Percentiles rank a stretch among this genome's conserved stretches.
Evolutionary conservation across 768 basidiomycete genomes (phyloP).

Genomic region (Leccinum aurantiacum): DNA sequence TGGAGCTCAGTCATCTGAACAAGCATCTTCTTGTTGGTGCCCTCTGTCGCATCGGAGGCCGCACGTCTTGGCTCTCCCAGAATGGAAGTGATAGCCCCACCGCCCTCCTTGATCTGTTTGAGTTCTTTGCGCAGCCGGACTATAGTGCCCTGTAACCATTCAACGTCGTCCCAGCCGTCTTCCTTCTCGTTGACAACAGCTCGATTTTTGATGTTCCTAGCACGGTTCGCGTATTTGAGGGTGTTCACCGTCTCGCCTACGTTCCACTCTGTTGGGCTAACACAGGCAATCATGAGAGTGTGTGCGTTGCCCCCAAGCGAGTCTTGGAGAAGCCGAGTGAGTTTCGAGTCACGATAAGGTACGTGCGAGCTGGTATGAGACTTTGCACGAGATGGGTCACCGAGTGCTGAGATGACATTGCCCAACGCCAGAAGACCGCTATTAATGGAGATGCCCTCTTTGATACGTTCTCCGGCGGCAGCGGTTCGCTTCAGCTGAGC

Average conservation of each 20-base stretch:
- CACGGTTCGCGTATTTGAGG: slow-evolving; percentile 95
- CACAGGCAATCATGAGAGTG: slow-evolving; percentile 98
- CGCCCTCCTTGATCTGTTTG: slow-evolving; percentile 74
- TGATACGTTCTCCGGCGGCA: slow-evolving; percentile 93
- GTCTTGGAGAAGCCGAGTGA: slow-evolving; percentile 77
- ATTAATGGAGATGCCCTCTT: slow-evolving; percentile 99
- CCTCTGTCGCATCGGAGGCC: slow-evolving; percentile 45
- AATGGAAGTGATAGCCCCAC: slow-evolving; percentile 27
- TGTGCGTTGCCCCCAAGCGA: slow-evolving; percentile 97
- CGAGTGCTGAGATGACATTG: slow-evolving; percentile 97
- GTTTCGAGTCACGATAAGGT: slow-evolving; percentile 98
- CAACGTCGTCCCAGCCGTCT: slow-evolving; percentile 98
- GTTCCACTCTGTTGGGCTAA: slow-evolving; percentile 96
- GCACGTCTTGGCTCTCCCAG: slow-evolving; percentile 31
- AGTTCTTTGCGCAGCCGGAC: slow-evolving; percentile 84
- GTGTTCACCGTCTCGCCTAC: slow-evolving; percentile 91
- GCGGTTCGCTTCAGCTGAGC: slow-evolving; percentile 90
- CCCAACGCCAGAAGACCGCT: slow-evolving; percentile 93
- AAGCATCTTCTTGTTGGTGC: slow-evolving; percentile 71
- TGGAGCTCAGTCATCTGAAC: slow-evolving; percentile 83
- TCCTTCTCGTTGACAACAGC: slow-evolving; percentile 92
- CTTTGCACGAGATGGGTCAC: slow-evolving; percentile 86
- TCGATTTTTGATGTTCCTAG: slow-evolving; percentile 94
- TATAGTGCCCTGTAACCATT: slow-evolving; percentile 90
- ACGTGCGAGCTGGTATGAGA: slow-evolving; percentile 84